Conservation (phyloP, 2,329 filamentous ascomycete species). For the Bretziella fagacearum region DNA sequence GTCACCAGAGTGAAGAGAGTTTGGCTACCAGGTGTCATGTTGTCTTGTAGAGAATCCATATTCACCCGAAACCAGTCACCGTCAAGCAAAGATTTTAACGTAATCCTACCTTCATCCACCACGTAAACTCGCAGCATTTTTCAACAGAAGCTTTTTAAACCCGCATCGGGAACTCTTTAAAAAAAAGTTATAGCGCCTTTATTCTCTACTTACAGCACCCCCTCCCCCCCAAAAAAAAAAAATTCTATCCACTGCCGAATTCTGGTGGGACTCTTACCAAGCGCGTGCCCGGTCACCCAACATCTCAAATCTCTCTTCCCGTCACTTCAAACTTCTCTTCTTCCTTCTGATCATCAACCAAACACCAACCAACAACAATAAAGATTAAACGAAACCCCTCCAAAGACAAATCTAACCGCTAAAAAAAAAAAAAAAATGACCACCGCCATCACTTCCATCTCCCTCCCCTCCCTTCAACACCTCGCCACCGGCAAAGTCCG, state of each 20-base stretch:
- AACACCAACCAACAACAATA: background rate
- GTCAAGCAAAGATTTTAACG: background rate
- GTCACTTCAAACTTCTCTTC: background rate
- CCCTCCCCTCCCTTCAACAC: conserved; percentile 22
- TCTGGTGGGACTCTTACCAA: conserved; percentile 10
- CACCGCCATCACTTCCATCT: conserved; percentile 19
- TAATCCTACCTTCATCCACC: background rate
- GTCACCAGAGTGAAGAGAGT: too few species aligned
- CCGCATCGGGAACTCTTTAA: background rate
- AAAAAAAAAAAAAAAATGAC: too few species aligned
- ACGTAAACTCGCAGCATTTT: background rate
- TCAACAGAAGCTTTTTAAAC: background rate
- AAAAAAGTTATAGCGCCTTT: background rate
- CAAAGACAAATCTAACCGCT: too few species aligned
- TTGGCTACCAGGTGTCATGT: too few species aligned
- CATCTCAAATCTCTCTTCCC: background rate
- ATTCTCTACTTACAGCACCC: background rate
- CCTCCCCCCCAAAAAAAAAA: background rate
- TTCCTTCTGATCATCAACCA: background rate
- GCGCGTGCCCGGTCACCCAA: background rate
- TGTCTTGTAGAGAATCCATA: too few species aligned
- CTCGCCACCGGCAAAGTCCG: conserved; percentile 49
- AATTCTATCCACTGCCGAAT: conserved; percentile 6
- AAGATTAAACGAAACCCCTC: background rate
- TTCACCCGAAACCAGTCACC: background rate